phyloP scores from a whole-genome alignment of 129 eudicot genomes.

The Erigeron canadensis region DNA sequence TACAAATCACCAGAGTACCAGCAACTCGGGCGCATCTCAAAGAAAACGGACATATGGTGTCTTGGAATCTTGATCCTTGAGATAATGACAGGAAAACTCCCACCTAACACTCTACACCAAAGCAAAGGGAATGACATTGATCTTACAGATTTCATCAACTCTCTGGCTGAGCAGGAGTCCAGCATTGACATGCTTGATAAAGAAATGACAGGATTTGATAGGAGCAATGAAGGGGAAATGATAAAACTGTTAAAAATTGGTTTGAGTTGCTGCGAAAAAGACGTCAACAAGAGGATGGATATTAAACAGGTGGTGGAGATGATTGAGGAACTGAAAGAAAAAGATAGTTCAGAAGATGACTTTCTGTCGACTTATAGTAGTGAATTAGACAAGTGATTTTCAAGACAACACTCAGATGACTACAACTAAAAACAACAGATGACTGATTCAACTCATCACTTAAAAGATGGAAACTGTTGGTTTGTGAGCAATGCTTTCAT shows the following conservation, averaged over 20 bases:
- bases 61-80: conserved; percentile 80
- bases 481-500: conserved; percentile 16
- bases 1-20: conserved; percentile 67
- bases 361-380: conserved; percentile 53
- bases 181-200: conserved; percentile 52
- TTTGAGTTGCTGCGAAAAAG: conserved; percentile 61
- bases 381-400: conserved; percentile 36
- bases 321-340: conserved; percentile 75
- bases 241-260: conserved; percentile 70
- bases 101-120: conserved; percentile 51
- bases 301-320: conserved; percentile 61
- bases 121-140: conserved; percentile 54
- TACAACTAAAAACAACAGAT: conserved; percentile 15
- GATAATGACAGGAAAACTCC: conserved; percentile 66
- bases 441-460: neutral
- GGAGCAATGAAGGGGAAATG: conserved; percentile 55
- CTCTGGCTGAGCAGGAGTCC: conserved; percentile 38
- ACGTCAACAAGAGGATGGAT: conserved; percentile 61
- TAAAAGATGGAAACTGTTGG: conserved; percentile 17
- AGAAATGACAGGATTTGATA: conserved; percentile 48
- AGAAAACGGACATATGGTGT: conserved; percentile 66
- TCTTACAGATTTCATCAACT: conserved; percentile 48
- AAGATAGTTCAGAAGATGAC: conserved; percentile 50
- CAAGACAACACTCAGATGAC: conserved; percentile 40
- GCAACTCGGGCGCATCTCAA: conserved; percentile 41